Evolutionary conservation across 805 yeast genomes (phyloP), one percentile per base, ranked within the genome.

Genomic region (Suhomyces vadensis): DNA sequence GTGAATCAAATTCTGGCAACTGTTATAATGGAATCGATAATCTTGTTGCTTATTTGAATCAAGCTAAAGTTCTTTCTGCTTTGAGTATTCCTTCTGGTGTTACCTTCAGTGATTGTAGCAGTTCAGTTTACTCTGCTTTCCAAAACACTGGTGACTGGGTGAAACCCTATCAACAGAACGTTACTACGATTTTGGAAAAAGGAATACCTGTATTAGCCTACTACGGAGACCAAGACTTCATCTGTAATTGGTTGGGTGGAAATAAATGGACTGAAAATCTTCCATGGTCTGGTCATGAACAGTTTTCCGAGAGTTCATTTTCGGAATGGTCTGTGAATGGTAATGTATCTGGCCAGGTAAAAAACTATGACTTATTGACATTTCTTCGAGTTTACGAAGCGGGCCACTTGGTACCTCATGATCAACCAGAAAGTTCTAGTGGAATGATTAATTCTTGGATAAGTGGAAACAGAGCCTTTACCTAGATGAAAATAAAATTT

Each of bases 341-440:
- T 11, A 49, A 49, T 11, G 39, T 40, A 38, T 77, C 81, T 21
- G 98, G 98, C 46, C 81, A 85, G 56, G 84, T 82, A 21, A 89
- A 88, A 71, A 84, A 79, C 57, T 77, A 73, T 51, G 83, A 82
- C 36, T 74, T 78, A 45, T 81, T 91, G 54, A 86, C 96, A 3
- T 91, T 85, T 72, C 73, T 88, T 63, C 78, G 96, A 63, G 80
- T 91, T 6, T 90, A 75, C 57, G 91, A 82, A 50, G 97, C 95
- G 40, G 97, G 97, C 20, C 97, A 91, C 69, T 89, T 91, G 97
- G 96, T 89, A 49, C 97, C 97, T n/a, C 84, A 70, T 58, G 91
- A 91, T 67, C 92, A 86, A 69, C 95, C 97, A 14, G 82, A 77
- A 55, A 74, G 75, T 56, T 70, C 96, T 1, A 73, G 85, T 50